Evolutionary conservation across 345 rosid genomes (phyloP), one percentile per base, ranked within the genome.

Genomic region (Erodium maritimum): DNA sequence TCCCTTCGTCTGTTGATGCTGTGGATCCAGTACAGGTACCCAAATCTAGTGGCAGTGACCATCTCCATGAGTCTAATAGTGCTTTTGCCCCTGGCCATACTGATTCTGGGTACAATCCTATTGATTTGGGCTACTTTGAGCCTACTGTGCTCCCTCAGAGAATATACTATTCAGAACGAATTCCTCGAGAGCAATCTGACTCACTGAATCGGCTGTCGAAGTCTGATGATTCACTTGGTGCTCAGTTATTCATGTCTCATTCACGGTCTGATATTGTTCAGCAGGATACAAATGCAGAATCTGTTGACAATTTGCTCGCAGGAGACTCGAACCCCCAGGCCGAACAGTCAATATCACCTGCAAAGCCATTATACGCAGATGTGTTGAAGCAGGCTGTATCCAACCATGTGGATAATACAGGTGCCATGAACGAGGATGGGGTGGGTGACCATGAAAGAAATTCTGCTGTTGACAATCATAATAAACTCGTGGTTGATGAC

Each of bases 131-230:
- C 66, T 72, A 75, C 55, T 74, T 66, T 56, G 84, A 83, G 69
- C 75, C 87, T 21, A 65, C 72, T 9, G 65, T 57, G 54, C 69
- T 79, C 62, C 64, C 82, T 24, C 81, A 63, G 60, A 83, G 90
- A 73, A 80, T 78, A 42, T 90, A 77, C 60, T 57, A 69, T 62
- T 90, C 95, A 9, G 95, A 83, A 80, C 83, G 79, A 69, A 70
- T 85, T 70, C 94, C 94, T 12, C 72, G 85, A 71, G 87, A 78
- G 65, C 87, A 79, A 65, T 55, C 71, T 60, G 97, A 80, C 24
- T 58, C 80, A 65, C 83, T 83, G 66, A 79, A 64, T 58, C 80
- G 94, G 22, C 63, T 77, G 19, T 85, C 97, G 19, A 90, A 90
- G 59, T 90, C 95, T 21, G 91, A 85, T 60, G 76, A 80, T 67